These are phyloP conservation scores for Penicillium expansum DNA, from an alignment of 2,329 filamentous ascomycete genomes.

Conservation along the genomic window DNA sequence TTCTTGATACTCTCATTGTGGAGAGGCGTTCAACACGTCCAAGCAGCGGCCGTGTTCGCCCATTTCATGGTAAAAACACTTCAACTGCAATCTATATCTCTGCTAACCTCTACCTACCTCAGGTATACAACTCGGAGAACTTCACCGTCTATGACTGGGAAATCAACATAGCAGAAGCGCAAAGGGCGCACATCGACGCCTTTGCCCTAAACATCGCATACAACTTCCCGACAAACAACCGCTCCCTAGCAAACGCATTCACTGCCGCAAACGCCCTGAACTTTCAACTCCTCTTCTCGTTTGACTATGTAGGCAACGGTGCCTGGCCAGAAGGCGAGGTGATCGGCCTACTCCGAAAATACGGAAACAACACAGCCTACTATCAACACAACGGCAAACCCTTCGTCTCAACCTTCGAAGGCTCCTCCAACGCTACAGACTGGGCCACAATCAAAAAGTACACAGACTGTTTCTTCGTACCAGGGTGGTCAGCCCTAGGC, in stretches of 20 bases:
- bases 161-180: conserved; percentile 36
- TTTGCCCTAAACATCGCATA: conserved; percentile 43
- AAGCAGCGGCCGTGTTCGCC: conserved; percentile 32
- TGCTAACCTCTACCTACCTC: conserved; percentile 27
- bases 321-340: conserved; percentile 6
- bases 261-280: not conserved
- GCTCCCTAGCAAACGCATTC: conserved; percentile 6
- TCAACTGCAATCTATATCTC: not conserved
- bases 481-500: conserved; percentile 45
- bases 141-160: conserved; percentile 29
- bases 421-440: conserved; percentile 41
- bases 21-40: not conserved
- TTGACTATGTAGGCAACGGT: conserved; percentile 10
- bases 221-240: conserved; percentile 7
- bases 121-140: conserved; percentile 26
- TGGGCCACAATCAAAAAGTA: conserved; percentile 46
- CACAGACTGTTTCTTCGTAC: conserved; percentile 46
- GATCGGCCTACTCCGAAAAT: conserved; percentile 1
- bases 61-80: conserved; percentile 32
- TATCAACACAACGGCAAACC: conserved; percentile 7
- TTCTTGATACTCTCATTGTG: conserved; percentile 5
- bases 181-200: conserved; percentile 40
- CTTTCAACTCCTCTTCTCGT: conserved; percentile 9
- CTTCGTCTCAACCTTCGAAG: conserved; percentile 46
- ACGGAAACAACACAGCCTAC: conserved; percentile 3